Percentiles rank a stretch among this genome's conserved stretches.
These are phyloP conservation scores for Epichloe sylvatica DNA, from an alignment of 2,329 filamentous ascomycete species.

Conservation along the genomic window DNA sequence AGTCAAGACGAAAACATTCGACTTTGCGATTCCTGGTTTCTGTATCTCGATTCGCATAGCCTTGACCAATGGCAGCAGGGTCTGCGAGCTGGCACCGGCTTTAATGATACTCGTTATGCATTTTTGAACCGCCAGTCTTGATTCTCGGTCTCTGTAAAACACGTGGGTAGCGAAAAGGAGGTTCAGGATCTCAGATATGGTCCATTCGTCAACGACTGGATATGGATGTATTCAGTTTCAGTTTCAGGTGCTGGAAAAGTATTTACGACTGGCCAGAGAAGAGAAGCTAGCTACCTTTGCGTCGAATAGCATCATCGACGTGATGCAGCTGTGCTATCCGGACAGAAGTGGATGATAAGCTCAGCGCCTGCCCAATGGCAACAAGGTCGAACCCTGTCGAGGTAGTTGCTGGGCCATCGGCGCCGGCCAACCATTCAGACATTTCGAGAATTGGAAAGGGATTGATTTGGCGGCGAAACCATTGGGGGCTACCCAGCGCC, in stretches of 20 bases:
- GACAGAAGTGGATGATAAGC: conserved; percentile 46
- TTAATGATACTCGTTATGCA: conserved; percentile 59
- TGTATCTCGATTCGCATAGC: conserved; percentile 57
- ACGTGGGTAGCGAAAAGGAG: conserved; percentile 79
- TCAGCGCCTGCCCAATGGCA: conserved; percentile 35
- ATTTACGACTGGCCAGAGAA: background rate
- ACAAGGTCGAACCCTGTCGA: conserved; percentile 33
- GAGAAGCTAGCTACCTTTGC: conserved; percentile 3
- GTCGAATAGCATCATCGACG: conserved; percentile 41
- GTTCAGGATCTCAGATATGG: conserved; percentile 45
- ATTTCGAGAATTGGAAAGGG: conserved; percentile 16
- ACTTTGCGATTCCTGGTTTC: conserved; percentile 63
- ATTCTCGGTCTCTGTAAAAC: conserved; percentile 73
- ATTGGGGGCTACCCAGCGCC: conserved; percentile 18
- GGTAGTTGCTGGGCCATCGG: conserved; percentile 29
- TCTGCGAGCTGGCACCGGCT: conserved; percentile 36
- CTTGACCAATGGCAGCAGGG: conserved; percentile 50
- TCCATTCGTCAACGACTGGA: conserved; percentile 31
- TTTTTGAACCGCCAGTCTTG: conserved; percentile 67
- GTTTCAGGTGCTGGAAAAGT: background rate
- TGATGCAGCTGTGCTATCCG: conserved; percentile 40
- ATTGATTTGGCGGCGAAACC: conserved; percentile 14
- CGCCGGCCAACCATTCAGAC: conserved; percentile 18
- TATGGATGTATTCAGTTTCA: background rate
- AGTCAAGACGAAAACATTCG: conserved; percentile 73